Percentiles rank a stretch among this genome's conserved stretches.
phyloP scores from a whole-genome alignment of 2,329 filamentous ascomycete species.

The Zasmidium cellare region DNA sequence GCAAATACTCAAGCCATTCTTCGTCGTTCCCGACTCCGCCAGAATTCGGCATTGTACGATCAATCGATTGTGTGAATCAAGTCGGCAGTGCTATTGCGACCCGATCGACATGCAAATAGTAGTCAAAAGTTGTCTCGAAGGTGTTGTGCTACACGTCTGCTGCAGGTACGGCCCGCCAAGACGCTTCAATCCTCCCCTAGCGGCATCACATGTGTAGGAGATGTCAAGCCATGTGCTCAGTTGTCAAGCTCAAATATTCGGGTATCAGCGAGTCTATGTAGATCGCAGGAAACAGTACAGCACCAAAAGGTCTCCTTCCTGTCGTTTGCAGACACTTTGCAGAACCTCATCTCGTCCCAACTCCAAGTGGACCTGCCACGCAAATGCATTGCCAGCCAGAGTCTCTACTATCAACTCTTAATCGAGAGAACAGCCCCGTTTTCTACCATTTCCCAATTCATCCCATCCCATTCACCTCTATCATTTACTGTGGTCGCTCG shows the following conservation, averaged over 20 bases:
- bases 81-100: not conserved
- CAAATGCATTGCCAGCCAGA: not conserved
- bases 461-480: not conserved
- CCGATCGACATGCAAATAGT: not conserved
- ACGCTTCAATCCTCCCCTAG: not conserved
- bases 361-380: not conserved
- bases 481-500: constrained; percentile 3
- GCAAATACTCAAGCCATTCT: constrained; percentile 1
- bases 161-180: not conserved
- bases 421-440: not conserved
- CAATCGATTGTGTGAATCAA: not conserved
- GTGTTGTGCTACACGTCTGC: not conserved
- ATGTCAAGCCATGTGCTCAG: not conserved
- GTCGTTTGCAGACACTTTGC: not conserved
- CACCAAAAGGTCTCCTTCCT: not conserved
- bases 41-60: not conserved
- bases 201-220: not conserved
- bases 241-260: not conserved
- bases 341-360: not conserved
- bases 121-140: not conserved
- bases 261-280: not conserved
- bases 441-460: not conserved
- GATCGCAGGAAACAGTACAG: not conserved
- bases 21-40: not conserved
- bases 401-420: not conserved